Percentiles rank a stretch among this genome's conserved stretches.
phyloP scores from a whole-genome alignment of 2,329 filamentous ascomycete genomes.

The Byssochlamys sp. region DNA sequence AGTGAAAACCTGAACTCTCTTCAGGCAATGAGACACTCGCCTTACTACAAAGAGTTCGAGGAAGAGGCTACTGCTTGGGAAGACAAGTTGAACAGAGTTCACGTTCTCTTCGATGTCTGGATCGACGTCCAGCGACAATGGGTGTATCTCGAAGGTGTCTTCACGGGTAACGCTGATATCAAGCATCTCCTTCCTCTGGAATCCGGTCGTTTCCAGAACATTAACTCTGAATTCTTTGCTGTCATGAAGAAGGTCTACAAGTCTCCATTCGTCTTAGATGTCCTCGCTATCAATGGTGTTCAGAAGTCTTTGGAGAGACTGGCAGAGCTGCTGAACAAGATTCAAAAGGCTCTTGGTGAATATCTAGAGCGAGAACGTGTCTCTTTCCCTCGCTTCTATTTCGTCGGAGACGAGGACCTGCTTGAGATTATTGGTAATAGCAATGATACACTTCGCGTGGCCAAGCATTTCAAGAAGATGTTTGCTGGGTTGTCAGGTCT shows the following conservation, averaged over 20 bases:
- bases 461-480: slow-evolving; percentile 99
- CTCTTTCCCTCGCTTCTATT: slow-evolving; percentile 97
- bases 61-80: slow-evolving; percentile 95
- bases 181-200: slow-evolving; percentile 95
- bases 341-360: slow-evolving; percentile 95
- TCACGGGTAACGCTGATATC: slow-evolving; percentile 96
- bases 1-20: slow-evolving; percentile 95
- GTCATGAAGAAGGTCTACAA: slow-evolving; percentile 99
- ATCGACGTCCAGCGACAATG: slow-evolving; percentile 99
- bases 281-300: slow-evolving; percentile 87
- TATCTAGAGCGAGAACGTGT: slow-evolving; percentile 96
- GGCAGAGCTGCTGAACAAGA: slow-evolving; percentile 96
- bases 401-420: slow-evolving; percentile 95
- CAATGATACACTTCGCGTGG: slow-evolving; percentile 89
- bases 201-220: slow-evolving; percentile 94
- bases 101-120: slow-evolving; percentile 98
- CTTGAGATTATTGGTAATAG: slow-evolving; percentile 99
- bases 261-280: slow-evolving; percentile 87
- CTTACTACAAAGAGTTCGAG: slow-evolving; percentile 98
- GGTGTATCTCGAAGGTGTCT: slow-evolving; percentile 98
- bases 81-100: slow-evolving; percentile 92
- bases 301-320: slow-evolving; percentile 92
- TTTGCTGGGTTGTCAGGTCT: slow-evolving; percentile 91
- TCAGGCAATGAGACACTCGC: slow-evolving; percentile 96
- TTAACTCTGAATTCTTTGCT: slow-evolving; percentile 97